Base-by-base conservation (phyloP, 768 basidiomycete species). In the Stropharia rugosoannulata region DNA sequence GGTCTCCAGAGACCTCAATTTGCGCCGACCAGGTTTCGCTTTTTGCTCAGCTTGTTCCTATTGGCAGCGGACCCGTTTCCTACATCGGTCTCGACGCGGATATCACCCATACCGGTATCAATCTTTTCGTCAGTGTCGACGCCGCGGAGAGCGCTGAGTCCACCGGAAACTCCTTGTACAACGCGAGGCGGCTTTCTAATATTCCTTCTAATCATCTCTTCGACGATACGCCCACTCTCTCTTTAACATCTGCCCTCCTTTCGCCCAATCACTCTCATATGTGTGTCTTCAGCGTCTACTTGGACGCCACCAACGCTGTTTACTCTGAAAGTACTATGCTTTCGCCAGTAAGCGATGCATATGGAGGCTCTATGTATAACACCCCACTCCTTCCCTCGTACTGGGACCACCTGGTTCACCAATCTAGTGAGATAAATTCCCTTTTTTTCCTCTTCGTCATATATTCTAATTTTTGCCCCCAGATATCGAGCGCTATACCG, bases 171-270 rank as follows among this genome's bases (percentile, higher is more conserved):
- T 42, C 47, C n/a, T 53, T 59, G 35, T 62, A 60, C 25, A 64
- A 49, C 43, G 63, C 62, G 9, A 63, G 55, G 11, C 60, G 59
- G 15, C 60, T 63, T 12, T 62, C 60, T 16, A 59, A 54, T 48
- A 59, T 66, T 12, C 59, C 56, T 38, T 48, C 60, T 4, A 52
- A 51, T 9, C 48, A 60, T 19, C 57, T 62, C 32, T 56, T 59
- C 80, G 81, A 79, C 35, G 75, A 82, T 61, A 77, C 81, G 67
- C 82, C 82, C 37, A 77, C 78, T 47, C 37, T 81, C 81, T 59
- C 63, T 5, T 47, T 66, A 18, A 43, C 54, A 6, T 63, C 62
- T n/a, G 40, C 48, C 7, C 49, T 56, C n/a, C 47, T 65, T 12
- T 51, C 54, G 9, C 55, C 59, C 15, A 46, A 49, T 9, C 42